A percentile compares a stretch with the other conserved stretches of the same genome.
These are phyloP conservation scores for Aspergillus sparsus DNA, from an alignment of 495 filamentous ascomycete species.

Conservation along the genomic window DNA sequence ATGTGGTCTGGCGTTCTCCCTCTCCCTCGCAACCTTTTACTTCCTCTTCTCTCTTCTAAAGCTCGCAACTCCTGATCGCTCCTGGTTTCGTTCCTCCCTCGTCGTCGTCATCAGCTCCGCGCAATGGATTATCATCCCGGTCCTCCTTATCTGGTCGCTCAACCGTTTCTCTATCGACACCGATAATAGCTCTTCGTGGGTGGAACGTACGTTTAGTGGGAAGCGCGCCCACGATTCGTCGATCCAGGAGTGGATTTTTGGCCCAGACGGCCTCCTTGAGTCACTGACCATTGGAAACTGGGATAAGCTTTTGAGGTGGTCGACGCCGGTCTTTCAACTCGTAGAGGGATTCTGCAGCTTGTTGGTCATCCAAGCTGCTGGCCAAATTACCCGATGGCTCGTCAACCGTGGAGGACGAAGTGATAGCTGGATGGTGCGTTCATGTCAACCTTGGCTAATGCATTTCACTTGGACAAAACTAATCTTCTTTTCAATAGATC, in stretches of 20 bases:
- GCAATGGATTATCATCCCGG: constrained; percentile 81
- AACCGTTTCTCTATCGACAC: constrained; percentile 90
- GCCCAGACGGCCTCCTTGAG: constrained; percentile 75
- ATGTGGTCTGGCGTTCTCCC: constrained; percentile 88
- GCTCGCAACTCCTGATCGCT: constrained; percentile 76
- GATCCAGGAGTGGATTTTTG: constrained; percentile 81
- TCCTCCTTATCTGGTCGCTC: constrained; percentile 89
- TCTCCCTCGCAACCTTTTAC: constrained; percentile 85
- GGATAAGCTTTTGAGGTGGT: constrained; percentile 88
- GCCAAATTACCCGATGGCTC: constrained; percentile 93
- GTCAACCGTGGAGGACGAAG: constrained; percentile 84
- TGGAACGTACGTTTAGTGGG: constrained; percentile 73
- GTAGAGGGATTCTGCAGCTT: constrained; percentile 95
- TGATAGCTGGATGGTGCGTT: constrained; percentile 93
- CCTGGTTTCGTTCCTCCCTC: constrained; percentile 68
- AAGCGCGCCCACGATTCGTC: constrained; percentile 64
- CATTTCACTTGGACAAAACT: constrained; percentile 17
- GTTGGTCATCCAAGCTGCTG: constrained; percentile 90
- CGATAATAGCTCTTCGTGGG: constrained; percentile 70
- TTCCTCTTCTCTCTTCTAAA: constrained; percentile 80
- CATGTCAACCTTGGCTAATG: constrained; percentile 5
- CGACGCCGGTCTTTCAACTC: constrained; percentile 92
- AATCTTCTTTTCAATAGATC: constrained; percentile 61
- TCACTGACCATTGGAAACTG: constrained; percentile 77
- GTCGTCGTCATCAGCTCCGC: constrained; percentile 64